A percentile compares a stretch with the other conserved stretches of the same genome.
phyloP scores from a whole-genome alignment of 106 monocot genomes.

The Acanthochlamys bracteata region DNA sequence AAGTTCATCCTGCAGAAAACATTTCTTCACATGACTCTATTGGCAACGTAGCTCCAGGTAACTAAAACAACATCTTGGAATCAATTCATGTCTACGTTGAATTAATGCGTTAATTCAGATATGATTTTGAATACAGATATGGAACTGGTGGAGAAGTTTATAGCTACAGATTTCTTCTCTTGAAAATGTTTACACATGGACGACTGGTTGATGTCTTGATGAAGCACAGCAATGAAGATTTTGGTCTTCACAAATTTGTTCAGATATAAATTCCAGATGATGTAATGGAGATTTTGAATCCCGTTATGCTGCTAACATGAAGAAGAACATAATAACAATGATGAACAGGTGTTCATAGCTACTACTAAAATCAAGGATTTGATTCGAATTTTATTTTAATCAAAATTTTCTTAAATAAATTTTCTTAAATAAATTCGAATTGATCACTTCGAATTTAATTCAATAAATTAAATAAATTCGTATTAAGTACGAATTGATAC shows the following conservation, averaged over 20 bases:
- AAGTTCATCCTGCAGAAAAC: slow-evolving; percentile 3
- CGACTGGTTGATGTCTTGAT: background rate
- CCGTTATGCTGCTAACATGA: no score
- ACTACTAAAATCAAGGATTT: no score
- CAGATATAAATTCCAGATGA: background rate
- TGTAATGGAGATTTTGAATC: no score
- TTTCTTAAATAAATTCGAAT: no score
- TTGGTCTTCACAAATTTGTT: background rate
- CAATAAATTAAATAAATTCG: no score
- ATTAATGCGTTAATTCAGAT: background rate
- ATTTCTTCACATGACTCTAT: background rate
- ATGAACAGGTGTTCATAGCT: no score
- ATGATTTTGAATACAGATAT: background rate
- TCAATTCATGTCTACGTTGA: background rate
- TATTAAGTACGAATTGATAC: no score
- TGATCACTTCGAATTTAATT: no score
- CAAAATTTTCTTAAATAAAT: no score
- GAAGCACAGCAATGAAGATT: background rate
- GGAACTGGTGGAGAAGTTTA: background rate
- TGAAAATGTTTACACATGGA: background rate
- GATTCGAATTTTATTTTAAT: no score
- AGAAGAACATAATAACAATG: no score
- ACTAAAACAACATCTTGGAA: no score
- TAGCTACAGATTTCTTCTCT: background rate
- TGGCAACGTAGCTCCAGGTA: slow-evolving; percentile 37